Evolutionary conservation across 2,329 filamentous ascomycete genomes (phyloP), one percentile per base, ranked within the genome.

Genomic region (Fusarium zealandicum): DNA sequence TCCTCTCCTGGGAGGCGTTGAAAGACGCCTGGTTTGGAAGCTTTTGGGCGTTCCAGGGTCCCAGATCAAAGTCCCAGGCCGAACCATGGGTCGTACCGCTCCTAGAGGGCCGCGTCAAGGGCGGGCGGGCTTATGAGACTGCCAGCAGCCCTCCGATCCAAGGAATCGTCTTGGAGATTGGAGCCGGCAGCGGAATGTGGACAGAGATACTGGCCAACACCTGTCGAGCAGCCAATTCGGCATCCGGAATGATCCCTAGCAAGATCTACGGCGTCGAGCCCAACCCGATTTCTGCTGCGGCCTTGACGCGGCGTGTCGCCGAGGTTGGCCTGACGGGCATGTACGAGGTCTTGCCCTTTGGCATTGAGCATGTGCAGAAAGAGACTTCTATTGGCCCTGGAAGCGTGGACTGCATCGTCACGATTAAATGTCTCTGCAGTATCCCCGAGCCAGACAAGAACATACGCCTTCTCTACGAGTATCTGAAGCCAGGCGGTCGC

Each of bases 1-100:
- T 45, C 6, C 17, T 45, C 20, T 45, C 42, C n/a, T 45, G 42
- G 42, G 31, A 45, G n/a, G 42, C 20, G 3, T 45, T 45, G 20
- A 32, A 45, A 6, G 42, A 45, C 6, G 42, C 42, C 6, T 45
- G 42, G 42, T 45, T 45, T 7, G 42, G 42, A 2, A 45, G 27
- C 14, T 45, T 45, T 18, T 45, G 42, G 42, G n/a, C 17, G 1
- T 45, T 16, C 11, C 35, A 35, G 42, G 42, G 42, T 8, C 42
- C 42, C 11, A 45, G 20, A 16, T 45, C 42, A 3, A 45, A 36
- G 14, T 31, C 31, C 3, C 31, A 25, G 8, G 42, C 42, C 17
- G 42, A 45, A 11, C 20, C 20, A 3, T 45, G 42, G 42, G 42
- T 45, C 1, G n/a, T 45, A 3, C 42, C 42, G 1, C 16, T 45